phyloP scores from a whole-genome alignment of 805 yeast genomes.

The Soucietia sequanensis region DNA sequence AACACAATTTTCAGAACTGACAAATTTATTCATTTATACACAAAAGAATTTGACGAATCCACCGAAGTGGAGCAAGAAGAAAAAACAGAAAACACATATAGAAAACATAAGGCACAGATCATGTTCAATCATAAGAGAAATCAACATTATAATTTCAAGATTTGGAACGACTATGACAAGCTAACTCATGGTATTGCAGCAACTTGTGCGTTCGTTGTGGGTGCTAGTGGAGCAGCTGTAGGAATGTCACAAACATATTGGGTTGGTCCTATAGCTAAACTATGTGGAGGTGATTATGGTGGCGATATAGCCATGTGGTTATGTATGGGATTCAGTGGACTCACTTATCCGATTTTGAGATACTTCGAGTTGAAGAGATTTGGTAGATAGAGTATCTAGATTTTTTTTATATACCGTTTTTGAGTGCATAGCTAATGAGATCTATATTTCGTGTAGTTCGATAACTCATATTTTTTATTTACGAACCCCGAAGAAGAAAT shows the following conservation, averaged over 20 bases:
- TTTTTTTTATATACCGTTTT: no score
- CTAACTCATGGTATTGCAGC: conserved; percentile 77
- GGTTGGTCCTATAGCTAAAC: conserved; percentile 69
- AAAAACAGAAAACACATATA: conserved; percentile 14
- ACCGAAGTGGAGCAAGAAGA: conserved; percentile 8
- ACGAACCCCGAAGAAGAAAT: no score
- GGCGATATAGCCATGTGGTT: conserved; percentile 86
- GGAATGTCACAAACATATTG: conserved; percentile 90
- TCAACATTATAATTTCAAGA: conserved; percentile 64
- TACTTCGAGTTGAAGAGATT: conserved; percentile 60
- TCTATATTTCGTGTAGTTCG: no score
- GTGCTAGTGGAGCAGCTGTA: conserved; percentile 78
- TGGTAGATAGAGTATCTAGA: conserved; percentile 19
- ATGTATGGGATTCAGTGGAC: conserved; percentile 66
- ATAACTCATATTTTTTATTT: no score
- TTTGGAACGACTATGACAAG: conserved; percentile 63
- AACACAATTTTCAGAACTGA: conserved; percentile 65
- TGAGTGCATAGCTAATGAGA: no score
- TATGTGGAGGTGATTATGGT: conserved; percentile 59
- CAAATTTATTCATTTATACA: conserved; percentile 30
- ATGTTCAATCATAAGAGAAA: conserved; percentile 24
- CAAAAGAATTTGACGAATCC: conserved; percentile 29
- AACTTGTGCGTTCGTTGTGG: conserved; percentile 58
- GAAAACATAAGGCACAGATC: conserved; percentile 35
- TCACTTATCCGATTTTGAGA: conserved; percentile 64